These are phyloP conservation scores for Blattamonas nauphoetae DNA, from an alignment of 78 protist species.

Conservation along the genomic window DNA sequence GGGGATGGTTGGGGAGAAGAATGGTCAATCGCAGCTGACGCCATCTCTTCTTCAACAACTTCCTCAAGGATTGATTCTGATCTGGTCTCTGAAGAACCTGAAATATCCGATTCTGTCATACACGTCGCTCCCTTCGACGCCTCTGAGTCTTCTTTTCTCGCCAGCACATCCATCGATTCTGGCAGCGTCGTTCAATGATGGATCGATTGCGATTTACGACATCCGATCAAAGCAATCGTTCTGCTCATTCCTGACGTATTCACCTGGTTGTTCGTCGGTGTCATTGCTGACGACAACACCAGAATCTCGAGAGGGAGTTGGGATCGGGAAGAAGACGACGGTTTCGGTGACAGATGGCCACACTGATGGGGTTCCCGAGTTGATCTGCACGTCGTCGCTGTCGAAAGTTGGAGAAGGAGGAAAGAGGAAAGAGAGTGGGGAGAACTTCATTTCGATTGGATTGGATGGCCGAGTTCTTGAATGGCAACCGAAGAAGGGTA, in stretches of 20 bases:
- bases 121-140: constrained; percentile 17
- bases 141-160: constrained; percentile 21
- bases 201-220: constrained; percentile 48
- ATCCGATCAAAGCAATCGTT: constrained; percentile 26
- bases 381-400: too few species aligned
- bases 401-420: neutral
- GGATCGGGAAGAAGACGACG: too few species aligned
- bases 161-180: constrained; percentile 10
- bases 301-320: neutral
- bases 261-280: too few species aligned
- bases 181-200: constrained; percentile 51
- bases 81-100: constrained; percentile 47
- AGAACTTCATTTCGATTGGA: constrained; percentile 39
- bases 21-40: too few species aligned
- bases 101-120: neutral
- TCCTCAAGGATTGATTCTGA: constrained; percentile 32
- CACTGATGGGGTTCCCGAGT: neutral
- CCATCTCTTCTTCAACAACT: neutral
- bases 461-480: constrained; percentile 55
- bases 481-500: constrained; percentile 53
- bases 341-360: too few species aligned
- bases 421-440: constrained; percentile 9
- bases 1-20: too few species aligned
- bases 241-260: too few species aligned
- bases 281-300: neutral